A percentile compares a stretch with the other conserved stretches of the same genome.
Evolutionary conservation across 2,329 filamentous ascomycete genomes (phyloP).

Genomic region (Esteya vermicola): DNA sequence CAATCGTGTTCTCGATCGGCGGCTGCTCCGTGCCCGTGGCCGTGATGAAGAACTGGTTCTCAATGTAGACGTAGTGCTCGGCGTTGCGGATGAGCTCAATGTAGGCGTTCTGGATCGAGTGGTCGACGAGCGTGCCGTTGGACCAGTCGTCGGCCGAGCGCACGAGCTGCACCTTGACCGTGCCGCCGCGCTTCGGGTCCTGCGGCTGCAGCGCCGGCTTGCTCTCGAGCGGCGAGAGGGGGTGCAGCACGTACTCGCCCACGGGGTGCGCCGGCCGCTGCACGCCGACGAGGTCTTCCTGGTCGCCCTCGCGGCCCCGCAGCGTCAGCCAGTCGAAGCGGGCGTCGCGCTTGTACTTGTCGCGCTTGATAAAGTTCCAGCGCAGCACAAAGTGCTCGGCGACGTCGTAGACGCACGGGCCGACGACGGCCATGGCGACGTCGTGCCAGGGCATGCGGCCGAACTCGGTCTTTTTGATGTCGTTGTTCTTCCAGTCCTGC

Average conservation of each 20-base stretch:
- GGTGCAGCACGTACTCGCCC: conserved; percentile 75
- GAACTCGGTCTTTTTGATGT: conserved; percentile 78
- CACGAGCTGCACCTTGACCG: conserved; percentile 71
- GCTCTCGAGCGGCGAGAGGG: conserved; percentile 50
- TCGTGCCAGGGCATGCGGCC: conserved; percentile 99
- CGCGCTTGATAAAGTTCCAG: conserved; percentile 94
- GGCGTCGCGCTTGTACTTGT: conserved; percentile 89
- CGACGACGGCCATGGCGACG: conserved; percentile 80
- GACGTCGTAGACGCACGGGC: conserved; percentile 83
- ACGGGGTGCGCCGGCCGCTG: conserved; percentile 82
- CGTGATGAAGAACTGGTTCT: conserved; percentile 98
- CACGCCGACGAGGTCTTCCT: conserved; percentile 78
- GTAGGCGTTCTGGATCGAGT: conserved; percentile 81
- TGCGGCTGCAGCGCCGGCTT: conserved; percentile 38
- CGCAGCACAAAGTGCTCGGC: conserved; percentile 88
- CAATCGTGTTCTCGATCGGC: conserved; percentile 79
- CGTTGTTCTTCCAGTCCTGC: conserved; percentile 82
- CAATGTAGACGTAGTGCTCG: conserved; percentile 90
- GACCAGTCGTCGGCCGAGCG: conserved; percentile 89
- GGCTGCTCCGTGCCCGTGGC: conserved; percentile 79
- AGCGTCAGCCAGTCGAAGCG: conserved; percentile 76
- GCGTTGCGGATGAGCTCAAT: conserved; percentile 73
- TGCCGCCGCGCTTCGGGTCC: too few relatives aligned
- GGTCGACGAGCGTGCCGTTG: conserved; percentile 72
- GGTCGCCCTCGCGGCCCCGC: conserved; percentile 57